Conservation (phyloP, 768 basidiomycete genomes). For the Boletellus sp. region DNA sequence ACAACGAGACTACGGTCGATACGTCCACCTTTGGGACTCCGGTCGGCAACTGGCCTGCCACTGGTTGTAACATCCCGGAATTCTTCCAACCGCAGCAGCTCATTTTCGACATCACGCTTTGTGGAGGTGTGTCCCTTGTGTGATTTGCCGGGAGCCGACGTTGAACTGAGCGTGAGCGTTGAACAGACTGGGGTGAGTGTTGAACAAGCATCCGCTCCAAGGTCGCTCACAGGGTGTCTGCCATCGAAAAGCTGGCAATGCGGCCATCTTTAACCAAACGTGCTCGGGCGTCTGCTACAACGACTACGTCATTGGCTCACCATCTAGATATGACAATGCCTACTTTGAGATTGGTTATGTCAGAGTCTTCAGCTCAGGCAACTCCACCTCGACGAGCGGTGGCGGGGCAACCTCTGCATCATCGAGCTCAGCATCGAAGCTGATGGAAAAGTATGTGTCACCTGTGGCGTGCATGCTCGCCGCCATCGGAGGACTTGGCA, state of each 20-base stretch:
- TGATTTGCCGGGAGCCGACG: slow-evolving; percentile 13
- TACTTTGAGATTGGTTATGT: slow-evolving; percentile 72
- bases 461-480: slow-evolving; percentile 10
- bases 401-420: slow-evolving; percentile 11
- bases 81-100: slow-evolving; percentile 64
- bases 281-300: slow-evolving; percentile 67
- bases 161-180: neutral
- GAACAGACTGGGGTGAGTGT: slow-evolving; percentile 32
- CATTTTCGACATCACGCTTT: slow-evolving; percentile 72
- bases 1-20: slow-evolving; percentile 48
- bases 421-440: slow-evolving; percentile 8
- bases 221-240: slow-evolving; percentile 27
- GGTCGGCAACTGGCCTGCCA: slow-evolving; percentile 61
- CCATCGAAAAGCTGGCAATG: slow-evolving; percentile 42
- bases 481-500: slow-evolving; percentile 13
- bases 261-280: slow-evolving; percentile 53
- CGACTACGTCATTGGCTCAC: slow-evolving; percentile 63
- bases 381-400: slow-evolving; percentile 20
- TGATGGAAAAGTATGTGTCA: neutral
- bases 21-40: slow-evolving; percentile 62
- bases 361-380: slow-evolving; percentile 42
- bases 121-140: slow-evolving; percentile 45
- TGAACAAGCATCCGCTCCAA: neutral
- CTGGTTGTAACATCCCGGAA: slow-evolving; percentile 47
- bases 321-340: slow-evolving; percentile 58